Conservation (phyloP, 2,329 filamentous ascomycete genomes). For the Chaetomiaceae sp. region DNA sequence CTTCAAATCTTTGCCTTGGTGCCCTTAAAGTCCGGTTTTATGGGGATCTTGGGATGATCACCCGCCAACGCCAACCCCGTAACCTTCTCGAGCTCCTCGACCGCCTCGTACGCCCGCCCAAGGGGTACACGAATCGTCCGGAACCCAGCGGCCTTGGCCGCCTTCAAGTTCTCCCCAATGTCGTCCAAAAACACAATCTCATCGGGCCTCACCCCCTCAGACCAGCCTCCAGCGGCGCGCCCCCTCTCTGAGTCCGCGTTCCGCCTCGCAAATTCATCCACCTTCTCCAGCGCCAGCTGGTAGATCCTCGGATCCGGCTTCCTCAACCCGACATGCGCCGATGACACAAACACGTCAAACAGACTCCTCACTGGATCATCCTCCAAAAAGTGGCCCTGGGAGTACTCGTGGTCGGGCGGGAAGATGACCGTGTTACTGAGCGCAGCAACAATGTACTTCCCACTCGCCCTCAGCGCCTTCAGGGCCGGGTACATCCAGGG, state of each 20-base stretch:
- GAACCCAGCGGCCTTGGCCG: slow-evolving; percentile 69
- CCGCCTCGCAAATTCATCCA: slow-evolving; percentile 58
- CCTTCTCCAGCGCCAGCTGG: slow-evolving; percentile 60
- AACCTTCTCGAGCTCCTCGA: slow-evolving; percentile 70
- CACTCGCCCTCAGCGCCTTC: slow-evolving; percentile 58
- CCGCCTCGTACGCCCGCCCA: slow-evolving; percentile 73
- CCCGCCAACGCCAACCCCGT: slow-evolving; percentile 64
- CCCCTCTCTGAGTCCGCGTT: slow-evolving; percentile 42
- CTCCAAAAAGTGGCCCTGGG: slow-evolving; percentile 46
- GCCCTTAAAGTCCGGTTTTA: slow-evolving; percentile 33
- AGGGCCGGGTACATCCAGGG: slow-evolving; percentile 87
- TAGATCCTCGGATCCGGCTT: slow-evolving; percentile 88
- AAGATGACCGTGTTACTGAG: slow-evolving; percentile 89
- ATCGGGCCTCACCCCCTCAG: slow-evolving; percentile 49
- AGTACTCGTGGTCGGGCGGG: slow-evolving; percentile 66
- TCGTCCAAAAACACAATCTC: slow-evolving; percentile 90
- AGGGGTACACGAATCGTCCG: slow-evolving; percentile 79
- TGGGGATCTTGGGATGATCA: slow-evolving; percentile 46
- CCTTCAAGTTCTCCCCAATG: slow-evolving; percentile 89
- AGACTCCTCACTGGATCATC: slow-evolving; percentile 56
- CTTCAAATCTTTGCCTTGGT: slow-evolving; percentile 23
- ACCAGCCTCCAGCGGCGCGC: slow-evolving; percentile 39
- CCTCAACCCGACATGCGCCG: slow-evolving; percentile 78
- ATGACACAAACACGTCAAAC: slow-evolving; percentile 87
- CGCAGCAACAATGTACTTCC: slow-evolving; percentile 69